Base-by-base conservation (phyloP, 257 asterid genomes). In the Solanum okadae region DNA sequence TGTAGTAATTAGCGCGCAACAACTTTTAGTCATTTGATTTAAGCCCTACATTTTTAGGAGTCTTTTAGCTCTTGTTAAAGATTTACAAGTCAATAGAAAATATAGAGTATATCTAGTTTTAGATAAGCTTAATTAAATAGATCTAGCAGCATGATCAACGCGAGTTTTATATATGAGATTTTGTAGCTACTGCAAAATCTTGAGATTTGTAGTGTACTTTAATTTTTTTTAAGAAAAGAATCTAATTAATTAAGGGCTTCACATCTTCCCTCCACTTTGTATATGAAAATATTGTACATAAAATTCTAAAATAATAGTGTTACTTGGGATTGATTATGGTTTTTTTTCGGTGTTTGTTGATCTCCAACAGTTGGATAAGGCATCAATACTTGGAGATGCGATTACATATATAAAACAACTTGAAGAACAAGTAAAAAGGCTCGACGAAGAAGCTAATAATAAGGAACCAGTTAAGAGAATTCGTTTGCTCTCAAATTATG, bases 331-430 rank as follows among this genome's bases (percentile, higher is more conserved):
- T 37, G 56, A 84, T 35, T 65, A 5, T 34, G 59, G 13, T 42
- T 35, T 35, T 65, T 8, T 11, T 4, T n/a, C 3, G 56, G 23
- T 84, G 61, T 37, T 81, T 81, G 5, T 81, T 81, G 31, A 67
- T 40, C 29, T 67, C 11, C 10, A 85, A 78, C 67, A 87, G 89
- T 79, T 79, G 89, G 85, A 65, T 81, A 87, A 87, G 82, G 42
- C 42, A 63, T 79, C 89, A 77, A 44, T 79, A 65, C 61, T 87
- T 0, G 87, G 77, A 18, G 83, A 83, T n/a, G 89, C 89, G 12
- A 79, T 87, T 16, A 31, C 82, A 38, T 70, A 79, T 22, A 35
- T 87, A 34, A 87, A 79, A 65, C 49, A 79, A 12, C 87, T 87
- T 5, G 68, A 79, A 42, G n/a, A 79, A 3, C 82, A 84, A 35